These are phyloP conservation scores for Populus tomentosa DNA, from an alignment of 441 rosid genomes.

Conservation along the genomic window DNA sequence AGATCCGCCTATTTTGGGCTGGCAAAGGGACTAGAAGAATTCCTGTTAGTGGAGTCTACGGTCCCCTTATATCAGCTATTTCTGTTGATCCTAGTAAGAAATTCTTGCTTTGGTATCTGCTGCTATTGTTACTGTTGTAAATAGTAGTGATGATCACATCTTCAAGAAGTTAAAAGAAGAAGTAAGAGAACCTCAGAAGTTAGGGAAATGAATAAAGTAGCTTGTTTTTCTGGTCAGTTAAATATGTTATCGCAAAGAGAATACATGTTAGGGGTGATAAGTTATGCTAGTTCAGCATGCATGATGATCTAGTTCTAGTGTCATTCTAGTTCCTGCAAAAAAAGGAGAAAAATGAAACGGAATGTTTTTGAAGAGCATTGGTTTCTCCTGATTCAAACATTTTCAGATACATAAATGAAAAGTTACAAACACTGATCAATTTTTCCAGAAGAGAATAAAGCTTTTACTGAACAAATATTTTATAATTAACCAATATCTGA, in stretches of 20 bases:
- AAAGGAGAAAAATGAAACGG: too few species aligned
- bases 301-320: too few species aligned
- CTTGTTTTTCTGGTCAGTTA: too few species aligned
- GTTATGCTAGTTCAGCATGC: too few species aligned
- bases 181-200: neutral
- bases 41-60: constrained; percentile 12
- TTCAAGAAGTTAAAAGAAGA: neutral
- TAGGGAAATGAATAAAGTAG: neutral
- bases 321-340: neutral
- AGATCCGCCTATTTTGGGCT: constrained; percentile 23
- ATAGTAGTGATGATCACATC: neutral
- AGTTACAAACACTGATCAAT: neutral
- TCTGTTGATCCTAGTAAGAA: constrained; percentile 16
- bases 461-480: neutral
- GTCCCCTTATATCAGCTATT: constrained; percentile 21
- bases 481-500: neutral
- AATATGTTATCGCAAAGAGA: too few species aligned
- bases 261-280: too few species aligned
- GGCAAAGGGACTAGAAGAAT: constrained; percentile 21
- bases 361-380: neutral
- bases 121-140: neutral
- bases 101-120: neutral
- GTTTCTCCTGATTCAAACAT: neutral
- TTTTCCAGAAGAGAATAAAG: neutral
- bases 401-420: neutral